Evolutionary conservation across 331 rosid genomes (phyloP).

Genomic region (Malus hybrid): DNA sequence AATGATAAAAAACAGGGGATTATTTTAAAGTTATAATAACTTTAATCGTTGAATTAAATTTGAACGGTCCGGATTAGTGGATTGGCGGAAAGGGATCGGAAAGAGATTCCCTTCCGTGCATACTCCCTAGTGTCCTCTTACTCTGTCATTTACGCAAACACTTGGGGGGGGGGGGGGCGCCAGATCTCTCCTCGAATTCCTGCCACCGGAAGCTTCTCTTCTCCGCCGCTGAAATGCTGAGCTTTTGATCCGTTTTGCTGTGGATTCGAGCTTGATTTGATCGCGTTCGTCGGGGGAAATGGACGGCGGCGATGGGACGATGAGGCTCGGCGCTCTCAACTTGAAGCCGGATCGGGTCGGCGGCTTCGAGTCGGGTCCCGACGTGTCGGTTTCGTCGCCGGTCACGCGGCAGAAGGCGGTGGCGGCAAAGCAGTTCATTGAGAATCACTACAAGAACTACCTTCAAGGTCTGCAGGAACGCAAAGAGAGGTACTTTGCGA

Average conservation of each 20-base stretch:
- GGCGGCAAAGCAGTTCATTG: conserved; percentile 90
- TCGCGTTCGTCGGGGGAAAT: conserved; percentile 15
- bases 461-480: conserved; percentile 96
- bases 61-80: no score
- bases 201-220: no score
- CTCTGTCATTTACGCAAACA: conserved; percentile 14
- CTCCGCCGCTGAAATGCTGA: no score
- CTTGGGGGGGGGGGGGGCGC: background rate
- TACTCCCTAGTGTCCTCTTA: background rate
- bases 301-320: conserved; percentile 87
- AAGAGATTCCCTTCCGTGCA: no score
- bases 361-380: conserved; percentile 61
- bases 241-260: background rate
- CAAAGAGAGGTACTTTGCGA: conserved; percentile 88
- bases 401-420: conserved; percentile 90
- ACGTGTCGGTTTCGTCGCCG: conserved; percentile 85
- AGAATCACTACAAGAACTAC: conserved; percentile 92
- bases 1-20: no score
- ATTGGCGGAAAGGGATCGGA: no score
- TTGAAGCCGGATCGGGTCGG: conserved; percentile 60
- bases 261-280: conserved; percentile 5
- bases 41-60: no score
- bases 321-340: conserved; percentile 66
- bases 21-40: no score
- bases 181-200: conserved; percentile 21